Evolutionary conservation across 495 filamentous ascomycete species (phyloP), one percentile per base, ranked within the genome.

Genomic region (Penicillium ochrochloron): DNA sequence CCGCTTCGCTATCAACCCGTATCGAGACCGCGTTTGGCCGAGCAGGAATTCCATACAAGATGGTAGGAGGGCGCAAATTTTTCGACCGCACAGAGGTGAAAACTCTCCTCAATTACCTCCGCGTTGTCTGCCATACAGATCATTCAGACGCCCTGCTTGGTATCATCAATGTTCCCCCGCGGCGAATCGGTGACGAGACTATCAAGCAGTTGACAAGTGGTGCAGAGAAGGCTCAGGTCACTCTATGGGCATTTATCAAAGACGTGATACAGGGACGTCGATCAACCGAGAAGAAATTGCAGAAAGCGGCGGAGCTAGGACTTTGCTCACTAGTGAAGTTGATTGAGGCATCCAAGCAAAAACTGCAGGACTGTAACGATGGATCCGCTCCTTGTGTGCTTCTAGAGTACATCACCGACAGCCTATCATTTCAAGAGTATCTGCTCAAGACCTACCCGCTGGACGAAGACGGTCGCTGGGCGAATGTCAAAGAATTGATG

Each of bases 11-110:
- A 44, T 98, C 96, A 0, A 84, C 93, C 29, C 86, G 90, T 35
- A 89, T 98, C 51, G 96, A 99, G 73, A 84, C 86, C 15, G 89
- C 89, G 12, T 84, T 98, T 64, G 93, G 92, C 5, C 93, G 90
- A 71, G 86, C 88, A 10, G 96, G 96, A 1, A 86, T 99, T 34
- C 84, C 93, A 0, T 99, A 99, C 75, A 87, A 87, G 34, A 98
- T 98, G 96, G 91, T 97, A 55, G 96, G 91, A 69, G 96, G 96
- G 0, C 85, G 87, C 35, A 88, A 89, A 60, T 99, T 99, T 76
- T 99, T 94, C 69, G 96, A 99, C 67, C 86, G 96, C 52, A 82
- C 86, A 12, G 96, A 99, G 76, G 89, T 99, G 70, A 97, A 96
- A 73, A 85, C 89, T 5, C 73, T 98, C 2, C 74, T 99, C 9